Base-by-base conservation (phyloP, 768 basidiomycete species). In the Boletus speciosus region DNA sequence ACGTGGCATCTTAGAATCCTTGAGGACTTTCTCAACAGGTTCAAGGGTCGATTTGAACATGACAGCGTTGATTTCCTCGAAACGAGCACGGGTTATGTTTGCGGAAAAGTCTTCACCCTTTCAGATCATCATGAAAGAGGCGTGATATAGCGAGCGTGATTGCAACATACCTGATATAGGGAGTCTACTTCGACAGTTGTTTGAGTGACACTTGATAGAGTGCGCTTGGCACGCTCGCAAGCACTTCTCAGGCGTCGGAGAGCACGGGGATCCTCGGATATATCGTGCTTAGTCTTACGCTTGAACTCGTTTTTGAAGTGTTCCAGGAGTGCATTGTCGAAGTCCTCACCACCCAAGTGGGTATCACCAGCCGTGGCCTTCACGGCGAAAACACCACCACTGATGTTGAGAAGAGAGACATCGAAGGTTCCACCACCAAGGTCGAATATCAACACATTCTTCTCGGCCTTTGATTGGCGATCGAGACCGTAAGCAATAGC, bases 271-370 rank as follows among this genome's bases (percentile, higher is more conserved):
- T 99, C 96, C 45, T 91, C 92, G 38, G 93, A 93, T 74, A 99
- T 94, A 73, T 99, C 97, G 69, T 86, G 85, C 79, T 98, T 96
- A 68, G 88, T 85, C 82, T 98, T 98, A 66, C 83, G 82, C 84
- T 96, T 92, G 86, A 99, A 99, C 79, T 99, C 97, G 73, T 88
- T 90, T 84, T 96, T 96, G 90, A 99, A 98, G 83, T 95, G 91
- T 49, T 99, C 93, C 59, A 98, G 77, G 61, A 99, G 86, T 71
- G 92, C 84, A 78, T 99, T 99, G 78, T 99, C 97, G 69, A 99
- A 99, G 74, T 98, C 97, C 78, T 99, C 97, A 78, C 97, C 97
- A 79, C 96, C 97, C 73, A 98, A 81, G 76, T 98, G 97, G 63
- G 97, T 99, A 75, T 98, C 95, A 79, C 97, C 97, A 64, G 94